Conservation (phyloP, 2,329 filamentous ascomycete genomes). For the Fusarium metavorans region DNA sequence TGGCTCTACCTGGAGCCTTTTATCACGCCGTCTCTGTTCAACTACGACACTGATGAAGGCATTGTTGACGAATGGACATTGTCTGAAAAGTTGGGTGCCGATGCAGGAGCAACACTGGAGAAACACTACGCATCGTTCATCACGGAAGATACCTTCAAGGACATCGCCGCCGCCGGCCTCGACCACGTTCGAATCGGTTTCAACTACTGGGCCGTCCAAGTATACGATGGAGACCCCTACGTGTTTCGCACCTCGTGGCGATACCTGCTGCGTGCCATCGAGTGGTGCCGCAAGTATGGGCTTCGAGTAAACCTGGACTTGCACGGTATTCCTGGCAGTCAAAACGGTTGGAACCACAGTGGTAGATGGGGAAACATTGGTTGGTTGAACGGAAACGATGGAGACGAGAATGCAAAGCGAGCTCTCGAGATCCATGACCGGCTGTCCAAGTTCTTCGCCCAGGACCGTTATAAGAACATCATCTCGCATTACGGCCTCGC, state of each 20-base stretch:
- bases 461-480: slow-evolving; percentile 91
- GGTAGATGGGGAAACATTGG: slow-evolving; percentile 83
- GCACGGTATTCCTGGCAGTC: slow-evolving; percentile 90
- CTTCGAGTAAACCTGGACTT: slow-evolving; percentile 93
- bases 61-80: slow-evolving; percentile 93
- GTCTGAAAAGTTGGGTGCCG: slow-evolving; percentile 74
- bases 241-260: slow-evolving; percentile 89
- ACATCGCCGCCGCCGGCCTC: slow-evolving; percentile 88
- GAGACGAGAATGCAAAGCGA: slow-evolving; percentile 80
- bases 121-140: slow-evolving; percentile 93
- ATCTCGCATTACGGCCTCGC: slow-evolving; percentile 92
- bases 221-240: slow-evolving; percentile 89
- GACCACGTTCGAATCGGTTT: slow-evolving; percentile 98
- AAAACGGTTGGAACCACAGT: slow-evolving; percentile 98
- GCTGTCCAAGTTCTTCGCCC: slow-evolving; percentile 91
- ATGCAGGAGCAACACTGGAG: slow-evolving; percentile 79
- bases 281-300: slow-evolving; percentile 93
- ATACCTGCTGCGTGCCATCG: slow-evolving; percentile 91
- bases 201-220: slow-evolving; percentile 93
- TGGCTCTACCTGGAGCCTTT: slow-evolving; percentile 96
- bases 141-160: slow-evolving; percentile 83
- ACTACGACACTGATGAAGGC: slow-evolving; percentile 69
- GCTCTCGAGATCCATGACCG: slow-evolving; percentile 89
- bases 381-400: slow-evolving; percentile 94
- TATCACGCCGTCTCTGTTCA: slow-evolving; percentile 93